A percentile compares a stretch with the other conserved stretches of the same genome.
phyloP scores from a whole-genome alignment of 2,329 filamentous ascomycete genomes.

The Alternaria solani region DNA sequence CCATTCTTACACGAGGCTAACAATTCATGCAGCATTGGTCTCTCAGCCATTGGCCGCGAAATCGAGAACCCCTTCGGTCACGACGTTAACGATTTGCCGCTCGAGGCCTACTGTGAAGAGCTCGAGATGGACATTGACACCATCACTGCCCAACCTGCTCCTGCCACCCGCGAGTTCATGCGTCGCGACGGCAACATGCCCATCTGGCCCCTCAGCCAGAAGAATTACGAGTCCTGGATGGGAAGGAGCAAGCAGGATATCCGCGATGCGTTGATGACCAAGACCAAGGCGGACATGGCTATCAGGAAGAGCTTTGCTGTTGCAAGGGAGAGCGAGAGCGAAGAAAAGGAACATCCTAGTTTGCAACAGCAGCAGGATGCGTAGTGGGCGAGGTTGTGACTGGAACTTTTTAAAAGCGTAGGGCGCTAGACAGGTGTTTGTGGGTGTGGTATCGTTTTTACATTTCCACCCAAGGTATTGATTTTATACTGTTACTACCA shows the following conservation, averaged over 20 bases:
- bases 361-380: conserved; percentile 22
- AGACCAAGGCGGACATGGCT: conserved; percentile 50
- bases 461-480: not conserved
- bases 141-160: conserved; percentile 67
- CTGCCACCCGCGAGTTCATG: conserved; percentile 63
- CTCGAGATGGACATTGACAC: conserved; percentile 77
- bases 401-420: conserved; percentile 1
- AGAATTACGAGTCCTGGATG: conserved; percentile 52
- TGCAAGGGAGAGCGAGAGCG: conserved; percentile 26
- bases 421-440: conserved; percentile 1
- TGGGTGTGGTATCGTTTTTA: not conserved
- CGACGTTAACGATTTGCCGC: conserved; percentile 76
- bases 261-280: conserved; percentile 54
- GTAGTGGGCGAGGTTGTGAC: not conserved
- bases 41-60: conserved; percentile 78
- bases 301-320: conserved; percentile 42
- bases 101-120: conserved; percentile 77
- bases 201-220: conserved; percentile 63
- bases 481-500: not conserved
- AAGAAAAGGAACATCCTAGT: conserved; percentile 31
- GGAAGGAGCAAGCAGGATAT: conserved; percentile 51
- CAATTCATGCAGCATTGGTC: conserved; percentile 62
- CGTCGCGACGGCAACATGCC: conserved; percentile 59
- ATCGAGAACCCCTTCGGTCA: conserved; percentile 87
- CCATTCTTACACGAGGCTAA: not conserved